Evolutionary conservation across 192 early-diverging fungal genomes (phyloP).

Genomic region (Umbelopsis sp.): DNA sequence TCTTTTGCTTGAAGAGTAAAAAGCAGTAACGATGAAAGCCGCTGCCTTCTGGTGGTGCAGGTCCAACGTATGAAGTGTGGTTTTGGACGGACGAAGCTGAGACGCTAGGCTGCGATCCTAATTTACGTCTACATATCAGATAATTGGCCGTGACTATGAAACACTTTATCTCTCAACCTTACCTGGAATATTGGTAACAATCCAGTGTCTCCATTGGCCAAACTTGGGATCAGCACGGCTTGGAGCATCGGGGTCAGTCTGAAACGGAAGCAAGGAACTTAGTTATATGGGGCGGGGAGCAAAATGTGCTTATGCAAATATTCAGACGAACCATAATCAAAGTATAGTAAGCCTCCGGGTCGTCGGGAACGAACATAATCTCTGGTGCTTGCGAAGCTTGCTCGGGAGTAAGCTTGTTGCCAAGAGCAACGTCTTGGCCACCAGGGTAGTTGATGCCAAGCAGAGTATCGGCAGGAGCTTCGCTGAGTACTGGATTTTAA

Average conservation of each 20-base stretch:
- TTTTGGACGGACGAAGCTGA: slow-evolving; percentile 16
- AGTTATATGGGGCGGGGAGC: background rate
- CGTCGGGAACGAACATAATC: slow-evolving; percentile 29
- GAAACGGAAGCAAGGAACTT: slow-evolving; percentile 14
- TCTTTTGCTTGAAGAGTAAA: slow-evolving; percentile 55
- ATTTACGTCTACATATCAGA: background rate
- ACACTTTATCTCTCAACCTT: background rate
- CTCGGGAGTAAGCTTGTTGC: slow-evolving; percentile 23
- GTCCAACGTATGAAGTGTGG: slow-evolving; percentile 50
- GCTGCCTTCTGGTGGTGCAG: slow-evolving; percentile 51
- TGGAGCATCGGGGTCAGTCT: slow-evolving; percentile 64
- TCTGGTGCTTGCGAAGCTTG: slow-evolving; percentile 24
- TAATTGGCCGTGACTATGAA: background rate
- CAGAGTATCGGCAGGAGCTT: slow-evolving; percentile 21
- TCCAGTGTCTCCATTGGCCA: slow-evolving; percentile 61
- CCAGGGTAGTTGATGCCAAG: slow-evolving; percentile 30
- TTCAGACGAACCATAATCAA: slow-evolving; percentile 27
- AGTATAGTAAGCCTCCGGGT: slow-evolving; percentile 27
- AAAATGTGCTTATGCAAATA: background rate
- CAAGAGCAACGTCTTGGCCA: slow-evolving; percentile 35
- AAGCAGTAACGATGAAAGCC: slow-evolving; percentile 65
- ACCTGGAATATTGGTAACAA: slow-evolving; percentile 55
- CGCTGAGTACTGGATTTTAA: slow-evolving; percentile 29
- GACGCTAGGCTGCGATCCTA: slow-evolving; percentile 18
- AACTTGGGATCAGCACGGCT: slow-evolving; percentile 41